Base-by-base conservation (phyloP, 2,329 filamentous ascomycete genomes). In the Calonectria pseudoreteaudii region DNA sequence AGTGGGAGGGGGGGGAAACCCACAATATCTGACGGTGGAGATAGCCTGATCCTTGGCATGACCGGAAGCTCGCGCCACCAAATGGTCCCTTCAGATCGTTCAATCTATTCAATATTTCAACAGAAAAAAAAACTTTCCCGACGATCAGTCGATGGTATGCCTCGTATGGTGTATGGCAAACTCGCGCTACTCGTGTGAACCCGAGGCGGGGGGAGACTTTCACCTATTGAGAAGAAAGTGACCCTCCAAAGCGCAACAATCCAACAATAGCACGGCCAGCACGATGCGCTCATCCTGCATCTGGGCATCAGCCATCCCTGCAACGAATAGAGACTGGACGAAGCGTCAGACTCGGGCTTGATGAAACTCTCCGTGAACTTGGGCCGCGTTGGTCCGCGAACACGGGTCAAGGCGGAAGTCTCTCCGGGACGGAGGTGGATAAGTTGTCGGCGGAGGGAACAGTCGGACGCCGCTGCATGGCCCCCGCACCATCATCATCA, bases 31-130 rank as follows among this genome's bases (percentile, higher is more conserved):
- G 26, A 65, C 26, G 41, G 60, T 62, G 56, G 56, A 62, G 56
- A 62, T 62, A 62, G 41, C 41, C 53, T 64, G 44, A 49, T 50
- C 36, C 53, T 23, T 62, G 34, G 66, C 50, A 53, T 44, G 14
- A 23, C 47, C 47, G 23, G 49, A 47, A 70, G 68, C 68, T 70
- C 52, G 58, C 49, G 38, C 68, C 68, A 70, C 68, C 8, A 44
- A n/a, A 50, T 18, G 68, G 28, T 38, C 68, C 47, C 47, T 70
- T 26, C 49, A 20, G 28, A 36, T 34, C 56, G 36, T 70, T n/a
- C 38, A 47, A 50, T 26, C 66, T 41, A 60, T 10, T 10, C 53
- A 53, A 44, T 49, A 50, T 47, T 56, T 49, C 28, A 41, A 62
- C 56, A 20, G 26, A 38, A 62, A 41, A 60, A 38, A 38, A 23